Base-by-base conservation (phyloP, 495 filamentous ascomycete genomes). In the Trichoderma erinaceum region DNA sequence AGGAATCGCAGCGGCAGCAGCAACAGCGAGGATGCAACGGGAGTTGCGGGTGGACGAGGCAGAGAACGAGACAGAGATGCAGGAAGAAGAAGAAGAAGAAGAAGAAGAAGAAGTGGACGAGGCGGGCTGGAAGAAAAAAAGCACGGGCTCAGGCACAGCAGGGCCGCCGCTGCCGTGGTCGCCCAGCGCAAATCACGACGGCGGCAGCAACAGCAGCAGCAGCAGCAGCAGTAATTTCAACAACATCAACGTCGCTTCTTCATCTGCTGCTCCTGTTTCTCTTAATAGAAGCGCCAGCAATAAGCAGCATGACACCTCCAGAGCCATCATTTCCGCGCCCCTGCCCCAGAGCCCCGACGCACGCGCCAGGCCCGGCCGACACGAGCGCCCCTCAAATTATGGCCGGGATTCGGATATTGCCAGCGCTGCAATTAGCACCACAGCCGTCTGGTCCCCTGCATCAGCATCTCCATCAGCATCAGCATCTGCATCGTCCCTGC, bases 121-220 rank as follows among this genome's bases (percentile, higher is more conserved):
- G 48, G n/a, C 48, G n/a, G 48, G 48, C 16, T 52, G 48, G 48
- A 52, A n/a, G 8, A n/a, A 52, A 25, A 52, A 52, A n/a, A 52
- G 18, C 48, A n/a, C 18, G n/a, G 18, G 48, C 18, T 21, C 48
- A 21, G 21, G 48, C 48, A n/a, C 48, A 50, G 46, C 46, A 52
- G 48, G 48, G 21, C 48, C 48, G 5, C 48, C 48, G 48, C 48
- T 52, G 48, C 48, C 48, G 18, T 61, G 56, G 56, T 61, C 23
- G 4, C 65, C 35, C 32, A 67, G 46, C n/a, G n/a, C 44, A 11
- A n/a, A n/a, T 48, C 13, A 18, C 65, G 13, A 3, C 44, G 50
- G 65, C 18, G 29, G 44, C 50, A 46, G 50, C 66, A 41, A 32
- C 13, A 67, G 7, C 66, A 61, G 46, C 46, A 67, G n/a, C 23